Conservation (phyloP, 2,329 filamentous ascomycete genomes). For the Penicillium sp. region DNA sequence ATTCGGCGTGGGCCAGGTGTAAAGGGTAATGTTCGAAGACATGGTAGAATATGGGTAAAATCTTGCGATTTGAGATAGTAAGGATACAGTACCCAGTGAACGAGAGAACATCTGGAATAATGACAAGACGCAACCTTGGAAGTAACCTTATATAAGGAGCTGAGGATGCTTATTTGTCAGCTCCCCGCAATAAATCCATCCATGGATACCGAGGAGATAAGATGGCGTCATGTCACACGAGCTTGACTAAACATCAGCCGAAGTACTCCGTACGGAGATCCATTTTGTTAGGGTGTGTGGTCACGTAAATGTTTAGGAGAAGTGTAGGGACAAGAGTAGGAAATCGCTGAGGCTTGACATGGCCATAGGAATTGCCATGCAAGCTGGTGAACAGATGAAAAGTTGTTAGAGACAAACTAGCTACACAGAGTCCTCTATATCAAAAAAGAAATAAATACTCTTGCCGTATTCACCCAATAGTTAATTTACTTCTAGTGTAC, state of each 20-base stretch:
- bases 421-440: too few relatives aligned
- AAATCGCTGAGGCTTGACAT: too few relatives aligned
- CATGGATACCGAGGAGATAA: neutral
- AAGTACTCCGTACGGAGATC: too few relatives aligned
- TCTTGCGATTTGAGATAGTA: conserved; percentile 8
- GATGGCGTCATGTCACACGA: neutral
- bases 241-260: neutral
- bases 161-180: conserved; percentile 4
- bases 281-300: too few relatives aligned
- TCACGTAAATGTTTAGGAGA: too few relatives aligned
- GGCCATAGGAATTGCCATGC: too few relatives aligned
- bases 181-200: neutral
- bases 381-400: too few relatives aligned
- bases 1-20: conserved; percentile 34
- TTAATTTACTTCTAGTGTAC: too few relatives aligned
- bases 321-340: too few relatives aligned
- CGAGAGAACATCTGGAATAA: neutral
- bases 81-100: conserved; percentile 12
- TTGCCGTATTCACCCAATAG: too few relatives aligned
- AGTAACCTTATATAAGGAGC: neutral
- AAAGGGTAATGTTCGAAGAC: conserved; percentile 33
- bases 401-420: too few relatives aligned
- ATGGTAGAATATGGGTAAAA: conserved; percentile 19
- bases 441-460: too few relatives aligned
- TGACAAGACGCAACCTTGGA: neutral